A percentile compares a stretch with the other conserved stretches of the same genome.
Conservation (phyloP, 768 basidiomycete species). For the Suillus tomentosus region DNA sequence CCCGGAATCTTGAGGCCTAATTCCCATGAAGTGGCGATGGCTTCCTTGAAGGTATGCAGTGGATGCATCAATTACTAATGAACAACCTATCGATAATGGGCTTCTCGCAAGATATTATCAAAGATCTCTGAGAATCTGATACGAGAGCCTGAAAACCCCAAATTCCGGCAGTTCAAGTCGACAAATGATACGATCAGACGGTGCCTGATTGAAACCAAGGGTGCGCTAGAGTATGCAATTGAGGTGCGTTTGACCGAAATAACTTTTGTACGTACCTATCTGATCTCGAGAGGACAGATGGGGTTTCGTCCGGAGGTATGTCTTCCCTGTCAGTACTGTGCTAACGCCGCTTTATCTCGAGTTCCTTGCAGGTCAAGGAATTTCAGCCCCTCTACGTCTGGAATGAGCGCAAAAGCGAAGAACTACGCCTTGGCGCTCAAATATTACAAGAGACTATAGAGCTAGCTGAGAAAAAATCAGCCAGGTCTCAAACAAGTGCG, state of each 20-base stretch:
- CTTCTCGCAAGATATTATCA: conserved; percentile 54
- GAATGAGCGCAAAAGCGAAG: conserved; percentile 49
- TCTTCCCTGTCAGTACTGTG: conserved; percentile 11
- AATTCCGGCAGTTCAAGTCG: conserved; percentile 74
- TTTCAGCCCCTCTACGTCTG: conserved; percentile 79
- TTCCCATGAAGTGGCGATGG: conserved; percentile 56
- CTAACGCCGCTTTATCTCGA: not conserved
- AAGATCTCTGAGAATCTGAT: conserved; percentile 74
- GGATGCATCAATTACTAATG: conserved; percentile 13
- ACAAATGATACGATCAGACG: conserved; percentile 71
- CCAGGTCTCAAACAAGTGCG: conserved; percentile 47
- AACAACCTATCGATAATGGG: conserved; percentile 11
- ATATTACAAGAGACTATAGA: conserved; percentile 66
- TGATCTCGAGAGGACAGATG: conserved; percentile 46
- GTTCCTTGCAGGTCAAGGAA: conserved; percentile 51
- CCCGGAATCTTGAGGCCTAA: conserved; percentile 79
- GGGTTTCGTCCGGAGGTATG: conserved; percentile 72
- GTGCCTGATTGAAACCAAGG: conserved; percentile 65
- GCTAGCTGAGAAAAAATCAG: conserved; percentile 49
- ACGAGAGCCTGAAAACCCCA: conserved; percentile 69
- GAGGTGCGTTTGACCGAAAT: conserved; percentile 53
- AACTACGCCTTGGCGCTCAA: conserved; percentile 62
- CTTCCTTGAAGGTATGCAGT: conserved; percentile 59
- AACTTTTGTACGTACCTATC: conserved; percentile 10
- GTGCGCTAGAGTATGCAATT: conserved; percentile 78